phyloP scores from a whole-genome alignment of 441 rosid genomes.

The Daphne laureola region DNA sequence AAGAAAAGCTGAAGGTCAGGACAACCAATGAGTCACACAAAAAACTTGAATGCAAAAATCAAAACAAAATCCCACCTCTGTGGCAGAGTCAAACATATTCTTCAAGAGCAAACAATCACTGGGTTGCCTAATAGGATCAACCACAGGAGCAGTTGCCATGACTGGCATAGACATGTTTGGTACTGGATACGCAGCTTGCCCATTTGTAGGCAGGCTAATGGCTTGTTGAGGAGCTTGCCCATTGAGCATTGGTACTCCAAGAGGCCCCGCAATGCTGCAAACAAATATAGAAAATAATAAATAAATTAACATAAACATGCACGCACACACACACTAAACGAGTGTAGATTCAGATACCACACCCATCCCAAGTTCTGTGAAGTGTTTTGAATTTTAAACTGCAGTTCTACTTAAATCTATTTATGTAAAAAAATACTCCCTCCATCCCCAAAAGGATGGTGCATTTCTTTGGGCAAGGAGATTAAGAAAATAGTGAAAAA shows the following conservation, averaged over 20 bases:
- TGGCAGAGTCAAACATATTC: constrained; percentile 83
- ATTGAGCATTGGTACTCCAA: constrained; percentile 60
- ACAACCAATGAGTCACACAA: not conserved
- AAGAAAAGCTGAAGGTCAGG: not conserved
- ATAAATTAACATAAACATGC: too few relatives aligned
- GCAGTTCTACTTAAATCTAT: too few relatives aligned
- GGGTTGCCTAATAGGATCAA: constrained; percentile 65
- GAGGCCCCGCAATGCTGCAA: constrained; percentile 53
- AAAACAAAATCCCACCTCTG: constrained; percentile 49
- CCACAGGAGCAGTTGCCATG: constrained; percentile 32
- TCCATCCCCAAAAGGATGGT: too few relatives aligned
- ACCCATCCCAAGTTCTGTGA: too few relatives aligned
- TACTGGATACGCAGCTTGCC: constrained; percentile 40
- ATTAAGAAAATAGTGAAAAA: too few relatives aligned
- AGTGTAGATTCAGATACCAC: too few relatives aligned
- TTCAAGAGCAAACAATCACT: constrained; percentile 77
- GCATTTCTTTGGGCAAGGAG: too few relatives aligned
- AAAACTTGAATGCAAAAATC: not conserved
- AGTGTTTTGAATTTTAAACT: too few relatives aligned
- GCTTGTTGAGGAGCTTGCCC: constrained; percentile 48
- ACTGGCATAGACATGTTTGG: constrained; percentile 42
- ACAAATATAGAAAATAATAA: constrained; percentile 5
- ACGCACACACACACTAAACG: too few relatives aligned
- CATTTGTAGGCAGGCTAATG: constrained; percentile 39
- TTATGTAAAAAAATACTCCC: too few relatives aligned